Conservation (phyloP, 768 basidiomycete species). For the Mycena epipterygia region DNA sequence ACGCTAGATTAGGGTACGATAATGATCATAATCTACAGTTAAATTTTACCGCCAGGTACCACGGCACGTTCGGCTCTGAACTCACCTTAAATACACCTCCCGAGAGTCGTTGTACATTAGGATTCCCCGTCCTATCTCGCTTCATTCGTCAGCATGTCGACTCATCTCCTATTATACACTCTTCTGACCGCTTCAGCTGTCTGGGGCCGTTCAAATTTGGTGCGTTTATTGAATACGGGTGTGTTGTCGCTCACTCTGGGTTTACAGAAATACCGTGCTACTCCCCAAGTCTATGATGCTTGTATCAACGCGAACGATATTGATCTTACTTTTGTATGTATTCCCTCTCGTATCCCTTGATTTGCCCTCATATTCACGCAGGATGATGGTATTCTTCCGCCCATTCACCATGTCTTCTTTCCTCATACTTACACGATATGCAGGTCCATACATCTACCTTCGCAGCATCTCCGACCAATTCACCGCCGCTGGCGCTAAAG, state of each 20-base stretch:
- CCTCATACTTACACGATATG: neutral
- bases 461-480: constrained; percentile 31
- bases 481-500: constrained; percentile 37
- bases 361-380: neutral
- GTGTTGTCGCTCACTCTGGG: neutral
- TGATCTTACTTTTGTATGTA: constrained; percentile 26
- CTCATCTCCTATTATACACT: neutral
- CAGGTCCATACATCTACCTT: constrained; percentile 19
- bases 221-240: neutral
- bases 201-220: neutral
- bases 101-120: neutral
- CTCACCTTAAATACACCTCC: neutral
- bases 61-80: neutral
- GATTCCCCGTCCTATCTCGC: too few relatives aligned
- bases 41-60: too few relatives aligned
- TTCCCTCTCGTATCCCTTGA: neutral
- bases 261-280: constrained; percentile 1
- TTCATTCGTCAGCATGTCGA: neutral
- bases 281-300: constrained; percentile 19
- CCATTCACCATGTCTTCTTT: neutral
- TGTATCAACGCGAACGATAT: constrained; percentile 28
- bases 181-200: constrained; percentile 12
- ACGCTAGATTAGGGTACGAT: neutral
- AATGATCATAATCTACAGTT: neutral
- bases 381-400: constrained; percentile 20